A percentile compares a stretch with the other conserved stretches of the same genome.
These are phyloP conservation scores for Kwoniella mangroviensis DNA, from an alignment of 768 basidiomycete genomes.

Conservation along the genomic window DNA sequence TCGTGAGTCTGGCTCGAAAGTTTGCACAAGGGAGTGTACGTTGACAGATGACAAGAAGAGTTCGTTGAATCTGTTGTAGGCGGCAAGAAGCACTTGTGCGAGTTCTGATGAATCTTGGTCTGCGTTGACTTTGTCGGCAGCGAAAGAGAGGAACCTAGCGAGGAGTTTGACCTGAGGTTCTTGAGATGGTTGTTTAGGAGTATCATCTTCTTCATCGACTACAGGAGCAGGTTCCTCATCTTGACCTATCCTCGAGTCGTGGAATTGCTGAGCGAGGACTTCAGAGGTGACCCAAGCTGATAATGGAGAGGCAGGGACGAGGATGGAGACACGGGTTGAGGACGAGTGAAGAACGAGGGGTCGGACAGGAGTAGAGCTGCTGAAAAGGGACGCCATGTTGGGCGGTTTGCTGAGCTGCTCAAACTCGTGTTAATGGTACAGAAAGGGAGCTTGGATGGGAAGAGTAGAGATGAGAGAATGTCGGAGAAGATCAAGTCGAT, in stretches of 20 bases:
- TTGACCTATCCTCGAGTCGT: constrained; percentile 61
- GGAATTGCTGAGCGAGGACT: constrained; percentile 86
- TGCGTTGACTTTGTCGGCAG: constrained; percentile 66
- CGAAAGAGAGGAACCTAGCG: constrained; percentile 79
- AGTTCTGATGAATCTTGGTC: constrained; percentile 61
- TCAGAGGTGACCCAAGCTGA: constrained; percentile 93
- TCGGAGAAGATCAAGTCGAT: background rate
- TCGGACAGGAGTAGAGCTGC: constrained; percentile 50
- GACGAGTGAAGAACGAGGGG: constrained; percentile 58
- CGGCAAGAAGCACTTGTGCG: constrained; percentile 68
- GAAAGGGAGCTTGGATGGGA: background rate
- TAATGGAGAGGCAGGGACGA: constrained; percentile 71
- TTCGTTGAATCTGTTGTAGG: constrained; percentile 76
- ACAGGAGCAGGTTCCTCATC: constrained; percentile 62
- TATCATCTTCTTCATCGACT: constrained; percentile 61
- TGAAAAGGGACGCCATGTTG: constrained; percentile 54
- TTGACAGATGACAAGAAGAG: constrained; percentile 74
- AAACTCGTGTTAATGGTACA: constrained; percentile 9
- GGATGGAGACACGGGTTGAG: constrained; percentile 69
- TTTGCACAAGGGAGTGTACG: constrained; percentile 77
- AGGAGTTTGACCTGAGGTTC: constrained; percentile 78
- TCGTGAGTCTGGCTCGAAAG: constrained; percentile 75
- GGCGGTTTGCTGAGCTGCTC: constrained; percentile 24
- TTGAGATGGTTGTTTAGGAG: constrained; percentile 61
- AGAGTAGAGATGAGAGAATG: constrained; percentile 4